Base-by-base conservation (phyloP, 441 rosid species). In the Jatropha multifida region DNA sequence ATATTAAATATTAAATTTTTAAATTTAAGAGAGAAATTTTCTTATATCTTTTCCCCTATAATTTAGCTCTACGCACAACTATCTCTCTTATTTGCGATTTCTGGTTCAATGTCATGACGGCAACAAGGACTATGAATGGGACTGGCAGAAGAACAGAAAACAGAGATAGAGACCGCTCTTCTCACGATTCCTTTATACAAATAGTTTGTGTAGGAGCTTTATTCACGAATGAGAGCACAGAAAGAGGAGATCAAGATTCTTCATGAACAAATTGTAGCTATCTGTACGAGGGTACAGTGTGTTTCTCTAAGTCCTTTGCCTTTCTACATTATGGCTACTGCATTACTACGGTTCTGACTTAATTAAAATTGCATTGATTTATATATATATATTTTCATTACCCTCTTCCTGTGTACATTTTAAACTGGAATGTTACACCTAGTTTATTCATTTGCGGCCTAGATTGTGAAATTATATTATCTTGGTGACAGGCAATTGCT, bases 201-300 rank as follows among this genome's bases (percentile, higher is more conserved):
- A 65, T 67, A 72, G 60, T 77, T 77, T 63, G 62, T 51, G 70
- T 81, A 96, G 98, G 97, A 85, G 77, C 93, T 87, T 78, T 81
- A 87, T 81, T 82, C 88, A 63, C 88, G 82, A 75, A 81, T 78
- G 67, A 88, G 82, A 81, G 87, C 92, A 66, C 94, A 86, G 52
- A 88, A 89, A 79, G 91, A 86, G 78, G 97, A 96, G 86, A 93
- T 93, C 69, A 92, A 85, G 60, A 83, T 41, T 81, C 98, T 96
- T n/a, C 96, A 88, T 18, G 84, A 92, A 83, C 90, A 90, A 83
- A 84, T 96, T 77, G 86, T 90, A 49, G 79, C 83, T 81, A 92
- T 97, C 44, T 88, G 86, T 73, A 75, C 90, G 55, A 96, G 88
- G 95, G 99, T 96, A 78, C 76, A 72, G 54, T 49, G 42, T 77